Conservation (phyloP, 2,329 filamentous ascomycete genomes). For the Pseudogymnoascus sp. region DNA sequence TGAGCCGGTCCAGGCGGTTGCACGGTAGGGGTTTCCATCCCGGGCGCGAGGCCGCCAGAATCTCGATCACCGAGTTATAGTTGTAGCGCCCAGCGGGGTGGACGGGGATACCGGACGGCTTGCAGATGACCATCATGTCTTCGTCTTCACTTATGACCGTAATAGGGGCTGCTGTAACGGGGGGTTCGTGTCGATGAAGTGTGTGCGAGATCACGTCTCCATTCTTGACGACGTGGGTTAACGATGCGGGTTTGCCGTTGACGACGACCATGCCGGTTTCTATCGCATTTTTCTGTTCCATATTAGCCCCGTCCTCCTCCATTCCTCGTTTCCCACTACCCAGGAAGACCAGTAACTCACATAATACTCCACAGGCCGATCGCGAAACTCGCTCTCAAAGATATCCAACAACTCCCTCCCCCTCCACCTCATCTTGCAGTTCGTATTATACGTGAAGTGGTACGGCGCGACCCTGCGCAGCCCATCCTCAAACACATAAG, state of each 20-base stretch:
- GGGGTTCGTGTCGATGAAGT: constrained; percentile 90
- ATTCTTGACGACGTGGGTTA: constrained; percentile 68
- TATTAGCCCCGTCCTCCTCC: constrained; percentile 21
- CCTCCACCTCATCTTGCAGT: constrained; percentile 90
- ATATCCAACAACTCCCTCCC: constrained; percentile 75
- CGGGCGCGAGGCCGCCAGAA: constrained; percentile 71
- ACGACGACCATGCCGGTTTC: constrained; percentile 70
- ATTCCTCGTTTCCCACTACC: not conserved
- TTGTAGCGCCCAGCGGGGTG: constrained; percentile 94
- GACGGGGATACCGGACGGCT: constrained; percentile 89
- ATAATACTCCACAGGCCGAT: constrained; percentile 82
- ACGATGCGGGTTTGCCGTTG: constrained; percentile 64
- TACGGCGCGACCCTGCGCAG: constrained; percentile 80
- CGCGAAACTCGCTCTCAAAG: constrained; percentile 86
- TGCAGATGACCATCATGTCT: constrained; percentile 92
- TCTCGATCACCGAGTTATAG: constrained; percentile 90
- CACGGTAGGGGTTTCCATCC: constrained; percentile 60
- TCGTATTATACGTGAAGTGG: constrained; percentile 90
- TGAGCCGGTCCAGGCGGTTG: constrained; percentile 88
- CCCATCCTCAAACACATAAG: constrained; percentile 78
- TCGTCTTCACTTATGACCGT: constrained; percentile 84
- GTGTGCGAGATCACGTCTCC: constrained; percentile 90
- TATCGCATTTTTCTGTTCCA: constrained; percentile 61
- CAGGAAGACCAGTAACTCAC: constrained; percentile 36
- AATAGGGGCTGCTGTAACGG: constrained; percentile 74